Base-by-base conservation (phyloP, 2,329 filamentous ascomycete genomes). In the Laburnicola sp. region DNA sequence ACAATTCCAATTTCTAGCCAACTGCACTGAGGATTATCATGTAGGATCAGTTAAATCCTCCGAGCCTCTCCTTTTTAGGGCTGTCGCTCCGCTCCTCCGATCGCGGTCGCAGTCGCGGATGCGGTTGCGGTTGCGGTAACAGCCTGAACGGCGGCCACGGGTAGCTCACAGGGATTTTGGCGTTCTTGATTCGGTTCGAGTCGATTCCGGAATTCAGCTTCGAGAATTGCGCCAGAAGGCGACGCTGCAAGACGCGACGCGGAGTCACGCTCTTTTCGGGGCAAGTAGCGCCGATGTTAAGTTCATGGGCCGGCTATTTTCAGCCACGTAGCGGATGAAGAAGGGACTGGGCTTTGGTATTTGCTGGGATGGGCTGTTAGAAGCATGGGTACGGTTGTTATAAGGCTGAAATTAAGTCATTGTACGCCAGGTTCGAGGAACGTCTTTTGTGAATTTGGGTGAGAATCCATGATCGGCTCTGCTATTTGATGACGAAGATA, bases 231-330 rank as follows among this genome's bases (percentile, higher is more conserved):
- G 23, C 43, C 32, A 37, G 34, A 45, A 37, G 8, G 27, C 43
- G 32, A 45, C 43, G 43, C 43, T 37, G 43, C 43, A 23, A 16
- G 32, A 45, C 25, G 34, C 25, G 16, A 30, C 43, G 32, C 43
- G 43, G 43, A 45, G 43, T 45, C 43, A 45, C 43, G 21, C 25
- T n/a, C 43, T 4, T 9, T 37, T 16, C 30, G 30, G n/a, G 32
- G 43, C 22, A 37, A 22, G 9, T 23, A 45, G 25, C 32, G 43
- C 43, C 43, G 43, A 45, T 34, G 43, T 38, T 45, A 38, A 30
- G 25, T 16, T 8, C 43, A 45, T 22, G 34, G 43, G 25, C 25
- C 43, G 43, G 43, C 25, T 45, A 38, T 38, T 37, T 45, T 45
- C 43, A 34, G 34, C 16, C 16, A 16, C 16, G 16, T 16, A 16